Base-by-base conservation (phyloP, 331 rosid genomes). In the Dryas integrifolia region DNA sequence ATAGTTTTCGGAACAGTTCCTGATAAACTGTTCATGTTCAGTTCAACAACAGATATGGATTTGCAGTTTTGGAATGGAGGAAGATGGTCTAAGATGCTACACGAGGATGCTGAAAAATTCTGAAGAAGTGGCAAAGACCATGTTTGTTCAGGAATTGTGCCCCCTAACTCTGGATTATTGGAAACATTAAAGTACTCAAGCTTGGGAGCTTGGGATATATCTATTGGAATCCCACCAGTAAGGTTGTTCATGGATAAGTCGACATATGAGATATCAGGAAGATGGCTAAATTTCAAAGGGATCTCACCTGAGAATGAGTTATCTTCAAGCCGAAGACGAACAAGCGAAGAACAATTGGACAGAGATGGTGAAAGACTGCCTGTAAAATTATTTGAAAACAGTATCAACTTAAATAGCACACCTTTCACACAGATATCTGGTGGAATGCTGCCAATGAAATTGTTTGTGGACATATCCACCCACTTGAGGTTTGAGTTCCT, bases 311-410 rank as follows among this genome's bases (percentile, higher is more conserved):
- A 82, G 83, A 94, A 74, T 12, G 83, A 78, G 74, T 94, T 94
- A 69, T 91, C 91, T 79, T 94, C 98, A 4, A 94, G 74, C 72
- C 98, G 85, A 81, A 94, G 86, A 53, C 98, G 98, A 81, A 94
- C 92, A n/a, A 94, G 87, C 9, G 96, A 94, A 73, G 98, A 89
- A 73, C 98, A 94, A 52, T 84, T 85, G 56, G 88, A 78, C 58
- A 94, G 86, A 40, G 97, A 80, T 10, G 87, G 79, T 5, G 92
- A 85, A 59, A 91, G 85, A 38, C 76, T 77, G 44, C 96, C 96
- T 4, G 84, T 56, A 43, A 94, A 91, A 35, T 83, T 76, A 80
- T 94, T 94, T 16, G 98, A 94, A 80, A 94, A 94, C 84, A 94
- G 77, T 63, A 94, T 94, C 72, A 94, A 73, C 88, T 94, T 94